Conservation (phyloP, 208 protist species). For the Herpetomonas muscarum region DNA sequence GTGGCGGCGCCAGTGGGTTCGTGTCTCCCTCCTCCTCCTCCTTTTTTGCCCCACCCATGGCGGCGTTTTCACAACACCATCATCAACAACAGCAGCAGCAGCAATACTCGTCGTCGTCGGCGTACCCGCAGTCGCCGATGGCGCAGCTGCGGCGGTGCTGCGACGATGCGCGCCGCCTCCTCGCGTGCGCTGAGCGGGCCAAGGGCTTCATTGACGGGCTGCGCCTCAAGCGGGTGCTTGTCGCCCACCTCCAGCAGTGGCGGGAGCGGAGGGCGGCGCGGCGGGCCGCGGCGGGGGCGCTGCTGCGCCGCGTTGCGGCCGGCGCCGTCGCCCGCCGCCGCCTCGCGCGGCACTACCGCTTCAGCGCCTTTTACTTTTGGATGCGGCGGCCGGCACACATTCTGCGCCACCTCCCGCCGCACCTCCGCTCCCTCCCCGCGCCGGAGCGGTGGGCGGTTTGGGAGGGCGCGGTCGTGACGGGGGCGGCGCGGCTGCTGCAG, state of each 20-base stretch:
- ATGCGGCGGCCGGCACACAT: conserved; percentile 30
- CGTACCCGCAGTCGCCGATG: conserved; percentile 9
- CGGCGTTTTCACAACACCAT: too few species aligned
- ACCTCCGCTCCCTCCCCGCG: not conserved
- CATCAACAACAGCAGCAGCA: not conserved
- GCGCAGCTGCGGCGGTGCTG: conserved; percentile 25
- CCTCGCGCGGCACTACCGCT: conserved; percentile 42
- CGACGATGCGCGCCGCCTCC: conserved; percentile 21
- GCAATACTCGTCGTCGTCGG: not conserved
- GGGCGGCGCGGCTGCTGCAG: conserved; percentile 24
- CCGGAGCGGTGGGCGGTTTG: conserved; percentile 20
- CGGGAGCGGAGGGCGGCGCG: conserved; percentile 14
- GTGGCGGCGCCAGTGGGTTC: not conserved
- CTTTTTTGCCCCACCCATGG: not conserved
- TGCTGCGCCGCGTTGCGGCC: conserved; percentile 24
- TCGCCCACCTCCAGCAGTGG: conserved; percentile 20
- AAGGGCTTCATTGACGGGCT: conserved; percentile 28
- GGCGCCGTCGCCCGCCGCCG: conserved; percentile 31
- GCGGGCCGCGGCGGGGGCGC: conserved; percentile 14
- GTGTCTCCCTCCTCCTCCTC: not conserved
- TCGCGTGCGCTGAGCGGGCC: conserved; percentile 18
- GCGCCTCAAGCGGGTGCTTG: conserved; percentile 20
- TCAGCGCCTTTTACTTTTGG: conserved; percentile 46
- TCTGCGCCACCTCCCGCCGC: conserved; percentile 11
- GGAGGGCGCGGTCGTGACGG: conserved; percentile 15